Base-by-base conservation (phyloP, 2,329 filamentous ascomycete genomes). In the Blumeria hordei region DNA sequence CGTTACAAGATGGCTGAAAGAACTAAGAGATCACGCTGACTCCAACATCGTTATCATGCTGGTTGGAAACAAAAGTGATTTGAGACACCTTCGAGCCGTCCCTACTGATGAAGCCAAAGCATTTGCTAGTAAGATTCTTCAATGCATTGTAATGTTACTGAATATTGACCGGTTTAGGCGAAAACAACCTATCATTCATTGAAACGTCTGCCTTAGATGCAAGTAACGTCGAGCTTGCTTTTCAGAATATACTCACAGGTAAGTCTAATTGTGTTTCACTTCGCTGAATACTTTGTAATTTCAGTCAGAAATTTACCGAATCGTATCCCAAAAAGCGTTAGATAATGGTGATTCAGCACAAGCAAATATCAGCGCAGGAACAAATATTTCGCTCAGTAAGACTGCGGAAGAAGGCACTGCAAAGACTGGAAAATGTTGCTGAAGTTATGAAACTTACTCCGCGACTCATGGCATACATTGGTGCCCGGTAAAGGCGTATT, bases 1-100 rank as follows among this genome's bases (percentile, higher is more conserved):
- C 69, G 92, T 98, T 66, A 95, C 88, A 62, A 80, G 93, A 72
- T 98, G 92, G 92, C 74, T 98, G 74, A 98, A 96, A 75, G 92
- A 98, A 76, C 77, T 98, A 67, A 81, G 92, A 65, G 92, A 95
- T 68, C 88, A 98, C 71, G 92, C 92, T 64, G 92, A 98, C 69
- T 88, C 88, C 65, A 96, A 96, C 74, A 95, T 96, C 65, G 88
- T 98, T 65, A 98, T 98, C 69, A 98, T 98, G 92, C 75, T 98
- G 65, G 92, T 96, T 56, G 92, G 92, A 70, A 98, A 98, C 81
- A 98, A 98, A 84, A 96, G 88, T 71, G 92, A 98, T 94, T 84
- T 96, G 83, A 85, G 88, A 71, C 92, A 98, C 72, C 76, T 98
- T 67, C 80, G 92, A 69, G 92, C 92, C 61, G 92, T 98, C 62